A percentile compares a stretch with the other conserved stretches of the same genome.
These are phyloP conservation scores for Zygoascus bituminiphila DNA, from an alignment of 805 yeast genomes.

Conservation along the genomic window DNA sequence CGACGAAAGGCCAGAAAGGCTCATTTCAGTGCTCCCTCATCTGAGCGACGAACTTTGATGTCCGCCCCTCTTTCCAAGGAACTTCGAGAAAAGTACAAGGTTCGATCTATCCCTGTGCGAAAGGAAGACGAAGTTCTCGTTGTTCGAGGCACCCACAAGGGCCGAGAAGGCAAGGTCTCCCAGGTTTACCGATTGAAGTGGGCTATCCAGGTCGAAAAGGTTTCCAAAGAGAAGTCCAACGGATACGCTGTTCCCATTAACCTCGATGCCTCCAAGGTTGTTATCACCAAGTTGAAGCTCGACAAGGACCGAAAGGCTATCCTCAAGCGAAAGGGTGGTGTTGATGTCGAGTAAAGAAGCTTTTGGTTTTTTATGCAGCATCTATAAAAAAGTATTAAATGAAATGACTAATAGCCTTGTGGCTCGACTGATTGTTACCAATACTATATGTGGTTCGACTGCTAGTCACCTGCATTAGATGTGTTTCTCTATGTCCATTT, in stretches of 20 bases:
- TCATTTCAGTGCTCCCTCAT: conserved; percentile 96
- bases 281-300: conserved; percentile 95
- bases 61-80: conserved; percentile 99
- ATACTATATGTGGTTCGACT: no score
- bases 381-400: background rate
- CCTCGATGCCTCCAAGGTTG: conserved; percentile 98
- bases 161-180: conserved; percentile 96
- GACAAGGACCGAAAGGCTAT: conserved; percentile 99
- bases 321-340: conserved; percentile 95
- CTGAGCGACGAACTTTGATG: conserved; percentile 87
- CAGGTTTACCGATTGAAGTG: conserved; percentile 98
- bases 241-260: conserved; percentile 97
- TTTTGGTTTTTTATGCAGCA: background rate
- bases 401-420: background rate
- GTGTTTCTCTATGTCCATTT: no score
- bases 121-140: conserved; percentile 92
- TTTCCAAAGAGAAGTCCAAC: conserved; percentile 94
- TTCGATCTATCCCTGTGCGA: conserved; percentile 95
- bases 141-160: conserved; percentile 98
- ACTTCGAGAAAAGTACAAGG: conserved; percentile 94
- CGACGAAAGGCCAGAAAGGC: conserved; percentile 99
- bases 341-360: conserved; percentile 64
- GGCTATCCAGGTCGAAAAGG: conserved; percentile 93
- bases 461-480: no score
- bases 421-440: no score